phyloP scores from a whole-genome alignment of 2,329 filamentous ascomycete genomes.

The Fusarium paranaense region DNA sequence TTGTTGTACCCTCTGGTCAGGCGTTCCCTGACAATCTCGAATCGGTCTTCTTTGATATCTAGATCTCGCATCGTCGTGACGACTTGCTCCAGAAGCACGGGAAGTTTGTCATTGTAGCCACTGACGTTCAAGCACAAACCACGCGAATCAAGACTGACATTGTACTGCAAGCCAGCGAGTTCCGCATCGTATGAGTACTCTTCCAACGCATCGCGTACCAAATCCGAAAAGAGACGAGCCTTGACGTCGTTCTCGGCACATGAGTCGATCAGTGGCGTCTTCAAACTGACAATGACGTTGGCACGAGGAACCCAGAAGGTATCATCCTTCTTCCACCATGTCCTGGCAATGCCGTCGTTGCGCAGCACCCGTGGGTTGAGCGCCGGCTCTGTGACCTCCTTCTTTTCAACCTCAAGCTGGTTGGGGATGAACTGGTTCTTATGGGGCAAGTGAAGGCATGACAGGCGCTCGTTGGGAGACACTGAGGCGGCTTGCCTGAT shows the following conservation, averaged over 20 bases:
- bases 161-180: slow-evolving; percentile 88
- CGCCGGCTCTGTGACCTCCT: slow-evolving; percentile 81
- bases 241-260: slow-evolving; percentile 84
- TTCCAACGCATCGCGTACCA: slow-evolving; percentile 88
- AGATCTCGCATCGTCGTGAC: slow-evolving; percentile 86
- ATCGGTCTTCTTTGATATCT: slow-evolving; percentile 86
- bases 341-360: slow-evolving; percentile 82
- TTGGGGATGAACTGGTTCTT: slow-evolving; percentile 97
- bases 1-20: slow-evolving; percentile 83
- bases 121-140: slow-evolving; percentile 83
- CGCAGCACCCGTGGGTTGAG: slow-evolving; percentile 84
- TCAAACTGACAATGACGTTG: slow-evolving; percentile 83
- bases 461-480: slow-evolving; percentile 68
- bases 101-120: slow-evolving; percentile 97
- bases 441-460: slow-evolving; percentile 86
- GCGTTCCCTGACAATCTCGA: slow-evolving; percentile 91
- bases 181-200: slow-evolving; percentile 98
- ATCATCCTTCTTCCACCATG: slow-evolving; percentile 99
- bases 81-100: slow-evolving; percentile 90
- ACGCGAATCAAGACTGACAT: slow-evolving; percentile 76
- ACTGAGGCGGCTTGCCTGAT: slow-evolving; percentile 73
- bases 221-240: slow-evolving; percentile 81
- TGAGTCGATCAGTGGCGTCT: slow-evolving; percentile 81
- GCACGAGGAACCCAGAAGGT: slow-evolving; percentile 98
- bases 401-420: slow-evolving; percentile 94